A percentile compares a stretch with the other conserved stretches of the same genome.
These are phyloP conservation scores for Daphne laureola DNA, from an alignment of 441 rosid genomes.

Conservation along the genomic window DNA sequence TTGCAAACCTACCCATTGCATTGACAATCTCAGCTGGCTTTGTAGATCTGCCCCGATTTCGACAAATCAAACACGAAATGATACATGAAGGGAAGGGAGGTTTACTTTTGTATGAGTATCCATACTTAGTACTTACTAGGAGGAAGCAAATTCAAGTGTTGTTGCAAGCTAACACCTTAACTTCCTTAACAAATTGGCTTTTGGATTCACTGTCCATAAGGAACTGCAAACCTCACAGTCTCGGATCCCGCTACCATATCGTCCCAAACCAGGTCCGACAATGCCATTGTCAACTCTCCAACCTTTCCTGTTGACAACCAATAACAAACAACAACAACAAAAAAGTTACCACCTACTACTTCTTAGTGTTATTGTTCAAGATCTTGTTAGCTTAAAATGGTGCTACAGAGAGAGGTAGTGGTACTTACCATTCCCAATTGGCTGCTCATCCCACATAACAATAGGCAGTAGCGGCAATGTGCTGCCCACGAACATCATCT, in stretches of 20 bases:
- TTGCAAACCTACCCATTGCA: too few species aligned
- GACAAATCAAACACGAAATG: too few species aligned
- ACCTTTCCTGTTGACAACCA: constrained; percentile 60
- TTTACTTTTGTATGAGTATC: too few species aligned
- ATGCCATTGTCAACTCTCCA: constrained; percentile 60
- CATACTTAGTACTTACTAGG: too few species aligned
- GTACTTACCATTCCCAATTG: constrained; percentile 54
- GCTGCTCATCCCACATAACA: constrained; percentile 51
- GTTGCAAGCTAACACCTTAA: too few species aligned
- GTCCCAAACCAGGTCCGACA: constrained; percentile 58
- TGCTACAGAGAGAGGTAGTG: not conserved
- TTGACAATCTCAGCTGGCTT: too few species aligned
- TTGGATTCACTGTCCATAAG: constrained; percentile 18
- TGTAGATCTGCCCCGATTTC: too few species aligned
- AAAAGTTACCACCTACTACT: too few species aligned
- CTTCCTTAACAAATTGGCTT: not conserved
- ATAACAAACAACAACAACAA: too few species aligned
- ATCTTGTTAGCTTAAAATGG: not conserved
- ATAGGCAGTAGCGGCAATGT: constrained; percentile 58
- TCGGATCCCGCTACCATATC: constrained; percentile 58
- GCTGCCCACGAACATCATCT: constrained; percentile 71
- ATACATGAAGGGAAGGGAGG: too few species aligned
- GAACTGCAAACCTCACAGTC: constrained; percentile 35
- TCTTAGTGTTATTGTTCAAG: constrained; percentile 5
- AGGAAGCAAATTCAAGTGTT: too few species aligned